Percentiles rank a stretch among this genome's conserved stretches.
phyloP scores from a whole-genome alignment of 2,329 filamentous ascomycete genomes.

The Phyllosticta citribraziliensis region DNA sequence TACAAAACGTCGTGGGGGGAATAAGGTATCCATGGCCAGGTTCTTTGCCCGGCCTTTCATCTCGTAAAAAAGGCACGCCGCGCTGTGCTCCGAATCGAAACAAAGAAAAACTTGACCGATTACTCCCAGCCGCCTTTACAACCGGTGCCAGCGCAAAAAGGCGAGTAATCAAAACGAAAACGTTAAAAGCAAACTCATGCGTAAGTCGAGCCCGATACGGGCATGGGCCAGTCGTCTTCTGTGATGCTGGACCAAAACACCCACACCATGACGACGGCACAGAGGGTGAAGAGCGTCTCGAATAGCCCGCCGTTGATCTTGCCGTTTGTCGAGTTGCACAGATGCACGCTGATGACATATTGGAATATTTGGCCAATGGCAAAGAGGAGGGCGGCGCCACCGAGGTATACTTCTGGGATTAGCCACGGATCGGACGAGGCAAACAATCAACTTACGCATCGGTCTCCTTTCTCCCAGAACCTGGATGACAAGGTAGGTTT shows the following conservation, averaged over 20 bases:
- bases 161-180: conserved; percentile 15
- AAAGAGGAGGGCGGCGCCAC: conserved; percentile 67
- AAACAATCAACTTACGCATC: conserved; percentile 55
- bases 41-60: conserved; percentile 1
- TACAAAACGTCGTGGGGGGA: conserved; percentile 4
- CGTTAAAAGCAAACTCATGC: conserved; percentile 29
- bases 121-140: neutral
- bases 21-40: conserved; percentile 8
- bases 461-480: conserved; percentile 81
- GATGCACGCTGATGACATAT: conserved; percentile 83
- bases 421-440: neutral
- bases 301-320: conserved; percentile 92
- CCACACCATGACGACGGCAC: conserved; percentile 78
- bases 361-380: conserved; percentile 92
- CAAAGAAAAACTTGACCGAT: conserved; percentile 4
- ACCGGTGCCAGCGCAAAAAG: conserved; percentile 1
- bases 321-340: conserved; percentile 72
- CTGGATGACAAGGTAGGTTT: conserved; percentile 71
- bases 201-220: conserved; percentile 31
- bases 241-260: conserved; percentile 98
- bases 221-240: conserved; percentile 89
- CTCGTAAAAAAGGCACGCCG: conserved; percentile 9
- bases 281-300: conserved; percentile 81
- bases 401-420: conserved; percentile 55
- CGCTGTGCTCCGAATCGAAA: conserved; percentile 5